Conservation (phyloP, 2,329 filamentous ascomycete species). For the Clarireedia paspali region DNA sequence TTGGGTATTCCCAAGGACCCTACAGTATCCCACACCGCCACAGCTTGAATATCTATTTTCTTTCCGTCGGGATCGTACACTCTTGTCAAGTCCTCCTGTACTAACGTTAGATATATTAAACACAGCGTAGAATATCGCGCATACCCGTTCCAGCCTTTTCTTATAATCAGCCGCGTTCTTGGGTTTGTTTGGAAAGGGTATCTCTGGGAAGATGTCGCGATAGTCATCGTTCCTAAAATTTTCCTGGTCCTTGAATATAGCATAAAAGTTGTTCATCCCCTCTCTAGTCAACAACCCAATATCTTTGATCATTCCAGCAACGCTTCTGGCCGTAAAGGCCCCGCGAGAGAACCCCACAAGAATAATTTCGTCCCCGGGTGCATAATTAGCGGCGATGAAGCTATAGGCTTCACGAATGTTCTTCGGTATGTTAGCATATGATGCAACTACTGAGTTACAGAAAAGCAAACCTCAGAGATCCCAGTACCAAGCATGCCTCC, state of each 20-base stretch:
- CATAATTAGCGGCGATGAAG: slow-evolving; percentile 36
- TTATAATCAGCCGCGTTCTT: slow-evolving; percentile 28
- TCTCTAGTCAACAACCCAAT: slow-evolving; percentile 33
- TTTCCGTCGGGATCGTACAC: slow-evolving; percentile 30
- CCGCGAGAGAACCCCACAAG: slow-evolving; percentile 36
- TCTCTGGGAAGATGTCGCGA: slow-evolving; percentile 24
- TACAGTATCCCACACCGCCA: slow-evolving; percentile 43
- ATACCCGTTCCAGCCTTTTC: slow-evolving; percentile 31
- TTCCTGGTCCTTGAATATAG: slow-evolving; percentile 33
- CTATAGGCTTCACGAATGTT: slow-evolving; percentile 42
- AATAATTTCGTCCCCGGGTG: slow-evolving; percentile 34
- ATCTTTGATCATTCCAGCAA: slow-evolving; percentile 28
- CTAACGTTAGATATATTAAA: slow-evolving; percentile 3
- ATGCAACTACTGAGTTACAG: not conserved
- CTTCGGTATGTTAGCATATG: slow-evolving; percentile 32
- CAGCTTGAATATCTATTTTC: slow-evolving; percentile 36
- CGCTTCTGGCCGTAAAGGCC: slow-evolving; percentile 35
- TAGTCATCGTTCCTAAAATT: slow-evolving; percentile 31
- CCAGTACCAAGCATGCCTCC: slow-evolving; percentile 49
- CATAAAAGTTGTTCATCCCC: slow-evolving; percentile 37
- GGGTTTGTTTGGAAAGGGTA: slow-evolving; percentile 27
- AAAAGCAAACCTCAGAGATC: slow-evolving; percentile 30
- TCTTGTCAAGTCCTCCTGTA: slow-evolving; percentile 30
- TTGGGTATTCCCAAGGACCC: slow-evolving; percentile 33
- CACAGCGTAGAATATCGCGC: not conserved